A percentile compares a stretch with the other conserved stretches of the same genome.
phyloP scores from a whole-genome alignment of 2,329 filamentous ascomycete species.

The Aspergillus aculeatinus region DNA sequence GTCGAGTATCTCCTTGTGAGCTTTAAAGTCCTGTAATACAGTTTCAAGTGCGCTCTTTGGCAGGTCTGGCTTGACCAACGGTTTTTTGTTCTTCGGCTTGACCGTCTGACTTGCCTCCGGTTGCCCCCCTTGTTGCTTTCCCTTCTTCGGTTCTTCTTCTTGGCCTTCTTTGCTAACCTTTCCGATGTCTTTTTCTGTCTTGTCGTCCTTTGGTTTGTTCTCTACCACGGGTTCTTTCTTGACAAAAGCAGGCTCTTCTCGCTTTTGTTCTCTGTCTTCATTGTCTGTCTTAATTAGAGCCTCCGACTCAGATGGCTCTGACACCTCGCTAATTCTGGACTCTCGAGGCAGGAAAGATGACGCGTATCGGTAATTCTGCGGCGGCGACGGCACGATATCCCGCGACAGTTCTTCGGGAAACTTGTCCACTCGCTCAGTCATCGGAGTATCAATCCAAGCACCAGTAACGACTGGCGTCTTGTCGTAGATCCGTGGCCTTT shows the following conservation, averaged over 20 bases:
- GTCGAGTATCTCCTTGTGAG: conserved; percentile 38
- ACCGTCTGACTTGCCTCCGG: neutral
- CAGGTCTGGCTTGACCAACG: conserved; percentile 38
- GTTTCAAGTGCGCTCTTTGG: conserved; percentile 45
- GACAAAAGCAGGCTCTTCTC: conserved; percentile 6
- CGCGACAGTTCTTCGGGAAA: conserved; percentile 26
- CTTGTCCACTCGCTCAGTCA: conserved; percentile 37
- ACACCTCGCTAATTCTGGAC: conserved; percentile 5
- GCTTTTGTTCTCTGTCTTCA: conserved; percentile 11
- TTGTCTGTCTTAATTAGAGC: conserved; percentile 6
- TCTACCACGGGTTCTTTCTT: neutral
- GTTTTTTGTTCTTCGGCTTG: conserved; percentile 20
- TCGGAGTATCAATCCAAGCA: conserved; percentile 49
- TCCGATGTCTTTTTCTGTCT: neutral
- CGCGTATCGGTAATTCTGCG: conserved; percentile 10
- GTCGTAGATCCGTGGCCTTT: conserved; percentile 34
- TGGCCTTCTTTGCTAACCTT: neutral
- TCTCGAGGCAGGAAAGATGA: conserved; percentile 9
- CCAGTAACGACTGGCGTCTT: conserved; percentile 48
- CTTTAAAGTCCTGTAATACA: conserved; percentile 42
- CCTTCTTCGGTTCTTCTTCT: neutral
- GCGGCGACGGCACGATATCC: conserved; percentile 24
- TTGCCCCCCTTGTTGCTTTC: neutral
- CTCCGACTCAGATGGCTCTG: conserved; percentile 3
- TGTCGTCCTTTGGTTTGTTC: conserved; percentile 5